Evolutionary conservation across 2,329 filamentous ascomycete genomes (phyloP).

Genomic region (Trichoderma polysporum): DNA sequence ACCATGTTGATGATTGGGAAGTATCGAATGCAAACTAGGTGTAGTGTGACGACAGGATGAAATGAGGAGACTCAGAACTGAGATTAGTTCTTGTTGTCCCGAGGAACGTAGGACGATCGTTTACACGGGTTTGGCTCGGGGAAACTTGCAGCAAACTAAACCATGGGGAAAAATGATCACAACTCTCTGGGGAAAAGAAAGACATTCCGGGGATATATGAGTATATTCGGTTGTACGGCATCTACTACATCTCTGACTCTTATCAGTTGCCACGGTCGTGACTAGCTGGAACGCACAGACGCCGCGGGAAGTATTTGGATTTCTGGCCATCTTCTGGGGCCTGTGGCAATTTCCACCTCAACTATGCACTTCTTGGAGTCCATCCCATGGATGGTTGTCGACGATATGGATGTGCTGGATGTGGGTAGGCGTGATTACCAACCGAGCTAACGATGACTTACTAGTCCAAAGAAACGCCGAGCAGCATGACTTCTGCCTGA

Average conservation of each 20-base stretch:
- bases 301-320: background rate
- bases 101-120: background rate
- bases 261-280: background rate
- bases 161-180: background rate
- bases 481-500: background rate
- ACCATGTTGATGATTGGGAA: background rate
- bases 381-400: background rate
- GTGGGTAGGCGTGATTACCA: background rate
- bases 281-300: background rate
- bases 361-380: background rate
- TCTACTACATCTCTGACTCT: background rate
- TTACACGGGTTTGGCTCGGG: background rate
- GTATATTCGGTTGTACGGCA: background rate
- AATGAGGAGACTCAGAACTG: background rate
- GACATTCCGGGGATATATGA: conserved; percentile 7
- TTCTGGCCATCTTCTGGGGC: background rate
- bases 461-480: background rate
- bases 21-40: background rate
- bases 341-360: background rate
- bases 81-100: background rate
- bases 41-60: background rate
- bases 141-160: background rate
- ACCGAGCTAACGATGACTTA: background rate
- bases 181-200: background rate
- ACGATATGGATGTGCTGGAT: background rate